These are phyloP conservation scores for Alisma plantagoaquatica DNA, from an alignment of 106 monocot species.

Conservation along the genomic window DNA sequence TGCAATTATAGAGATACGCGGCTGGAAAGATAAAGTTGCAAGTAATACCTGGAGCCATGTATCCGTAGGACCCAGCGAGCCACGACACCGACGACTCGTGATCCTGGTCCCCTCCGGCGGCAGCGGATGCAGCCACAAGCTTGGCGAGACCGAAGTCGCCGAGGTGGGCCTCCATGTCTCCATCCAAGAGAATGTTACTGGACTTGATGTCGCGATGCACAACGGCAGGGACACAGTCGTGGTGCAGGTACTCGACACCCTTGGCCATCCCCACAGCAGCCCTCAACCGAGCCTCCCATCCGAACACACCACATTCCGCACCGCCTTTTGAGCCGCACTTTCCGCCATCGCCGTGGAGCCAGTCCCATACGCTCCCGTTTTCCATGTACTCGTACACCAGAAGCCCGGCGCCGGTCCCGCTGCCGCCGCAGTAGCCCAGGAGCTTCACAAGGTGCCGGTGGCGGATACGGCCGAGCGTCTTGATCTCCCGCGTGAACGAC, in stretches of 20 bases:
- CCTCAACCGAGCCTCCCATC: slow-evolving; percentile 59
- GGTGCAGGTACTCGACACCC: slow-evolving; percentile 91
- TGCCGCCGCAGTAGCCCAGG: slow-evolving; percentile 31
- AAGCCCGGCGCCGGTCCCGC: slow-evolving; percentile 12
- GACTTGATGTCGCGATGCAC: slow-evolving; percentile 92
- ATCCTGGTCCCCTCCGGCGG: slow-evolving; percentile 12
- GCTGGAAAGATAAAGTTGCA: no score
- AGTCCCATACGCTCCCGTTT: slow-evolving; percentile 88
- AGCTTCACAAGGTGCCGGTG: slow-evolving; percentile 93
- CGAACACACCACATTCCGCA: no score
- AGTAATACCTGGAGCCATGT: slow-evolving; percentile 92
- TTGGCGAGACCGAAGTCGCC: slow-evolving; percentile 96
- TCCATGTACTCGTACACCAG: slow-evolving; percentile 92
- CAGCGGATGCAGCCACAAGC: slow-evolving; percentile 1
- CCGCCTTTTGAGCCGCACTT: slow-evolving; percentile 40
- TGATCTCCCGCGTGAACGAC: slow-evolving; percentile 68
- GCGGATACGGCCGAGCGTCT: slow-evolving; percentile 62
- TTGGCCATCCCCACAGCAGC: slow-evolving; percentile 63
- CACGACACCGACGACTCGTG: slow-evolving; percentile 42
- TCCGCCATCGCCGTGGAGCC: slow-evolving; percentile 42
- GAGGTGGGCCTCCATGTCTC: slow-evolving; percentile 88
- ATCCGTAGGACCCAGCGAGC: slow-evolving; percentile 91
- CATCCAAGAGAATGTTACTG: slow-evolving; percentile 84
- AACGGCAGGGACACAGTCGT: slow-evolving; percentile 72
- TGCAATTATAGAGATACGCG: no score